Percentiles rank a stretch among this genome's conserved stretches.
Evolutionary conservation across 2,329 filamentous ascomycete genomes (phyloP).

Genomic region (Leptographium flavum): DNA sequence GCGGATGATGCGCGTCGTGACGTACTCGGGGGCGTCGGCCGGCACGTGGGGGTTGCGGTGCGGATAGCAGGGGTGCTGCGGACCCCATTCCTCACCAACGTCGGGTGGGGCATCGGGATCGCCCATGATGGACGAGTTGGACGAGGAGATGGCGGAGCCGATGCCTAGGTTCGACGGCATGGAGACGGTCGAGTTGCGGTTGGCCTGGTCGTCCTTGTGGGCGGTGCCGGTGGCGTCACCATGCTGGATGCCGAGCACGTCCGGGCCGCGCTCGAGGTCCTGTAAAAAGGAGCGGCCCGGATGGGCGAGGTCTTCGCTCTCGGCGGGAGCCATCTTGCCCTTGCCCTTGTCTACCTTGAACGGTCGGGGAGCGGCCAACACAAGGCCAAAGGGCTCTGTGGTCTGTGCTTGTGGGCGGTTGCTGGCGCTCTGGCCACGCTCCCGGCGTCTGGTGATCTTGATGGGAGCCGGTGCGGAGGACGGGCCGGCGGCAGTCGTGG

Average conservation of each 20-base stretch:
- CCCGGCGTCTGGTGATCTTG: conserved; percentile 13
- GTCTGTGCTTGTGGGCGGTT: not conserved
- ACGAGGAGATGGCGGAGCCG: conserved; percentile 40
- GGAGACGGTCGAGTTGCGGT: conserved; percentile 31
- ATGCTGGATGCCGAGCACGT: conserved; percentile 16
- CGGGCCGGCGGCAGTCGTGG: not conserved
- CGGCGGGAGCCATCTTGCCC: conserved; percentile 23
- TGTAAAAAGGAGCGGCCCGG: conserved; percentile 23
- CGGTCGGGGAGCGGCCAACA: conserved; percentile 1
- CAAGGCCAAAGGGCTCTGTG: conserved; percentile 5
- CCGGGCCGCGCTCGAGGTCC: conserved; percentile 41
- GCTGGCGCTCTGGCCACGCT: conserved; percentile 18
- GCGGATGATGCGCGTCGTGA: conserved; percentile 75
- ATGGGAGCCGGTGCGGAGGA: not conserved
- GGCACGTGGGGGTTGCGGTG: conserved; percentile 88
- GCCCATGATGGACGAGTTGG: conserved; percentile 46
- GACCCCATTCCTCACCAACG: conserved; percentile 75
- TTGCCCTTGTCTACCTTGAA: conserved; percentile 30
- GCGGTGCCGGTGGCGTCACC: not conserved
- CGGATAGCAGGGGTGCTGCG: conserved; percentile 85
- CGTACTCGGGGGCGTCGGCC: conserved; percentile 56
- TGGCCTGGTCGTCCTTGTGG: not conserved
- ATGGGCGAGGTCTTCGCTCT: conserved; percentile 20
- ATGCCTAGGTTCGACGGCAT: conserved; percentile 37
- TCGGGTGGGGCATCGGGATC: conserved; percentile 49